Percentiles rank a stretch among this genome's conserved stretches.
Evolutionary conservation across 1,139 yeast genomes (phyloP).

Genomic region (Candida sojae): DNA sequence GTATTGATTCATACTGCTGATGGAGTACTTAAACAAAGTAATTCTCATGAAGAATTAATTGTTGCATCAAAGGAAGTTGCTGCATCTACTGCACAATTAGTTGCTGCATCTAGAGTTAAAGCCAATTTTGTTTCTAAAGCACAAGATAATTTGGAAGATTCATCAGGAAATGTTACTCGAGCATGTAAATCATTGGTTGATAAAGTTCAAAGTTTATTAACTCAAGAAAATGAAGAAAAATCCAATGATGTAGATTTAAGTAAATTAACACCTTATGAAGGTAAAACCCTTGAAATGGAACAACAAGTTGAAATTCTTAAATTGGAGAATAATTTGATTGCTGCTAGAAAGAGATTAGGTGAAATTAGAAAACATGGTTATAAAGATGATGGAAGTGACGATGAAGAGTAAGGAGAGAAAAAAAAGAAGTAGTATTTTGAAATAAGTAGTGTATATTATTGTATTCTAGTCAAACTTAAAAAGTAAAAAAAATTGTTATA

Average conservation of each 20-base stretch:
- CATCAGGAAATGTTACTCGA: constrained; percentile 66
- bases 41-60: constrained; percentile 79
- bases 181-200: constrained; percentile 76
- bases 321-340: constrained; percentile 68
- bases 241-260: constrained; percentile 62
- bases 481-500: no score
- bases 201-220: constrained; percentile 64
- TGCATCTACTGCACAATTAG: constrained; percentile 90
- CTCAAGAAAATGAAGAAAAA: constrained; percentile 30
- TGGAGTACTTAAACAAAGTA: constrained; percentile 66
- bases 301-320: constrained; percentile 90
- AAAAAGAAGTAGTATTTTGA: background rate
- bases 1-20: constrained; percentile 82
- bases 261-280: constrained; percentile 73
- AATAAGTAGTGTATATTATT: background rate
- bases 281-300: constrained; percentile 87
- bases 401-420: background rate
- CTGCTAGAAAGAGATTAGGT: constrained; percentile 81
- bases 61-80: constrained; percentile 93
- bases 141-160: constrained; percentile 71
- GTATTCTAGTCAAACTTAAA: background rate
- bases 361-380: constrained; percentile 81
- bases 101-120: constrained; percentile 89
- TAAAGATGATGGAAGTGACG: constrained; percentile 19
- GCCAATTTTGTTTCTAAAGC: constrained; percentile 76